Percentiles rank a stretch among this genome's conserved stretches.
Evolutionary conservation across 2,329 filamentous ascomycete genomes (phyloP).

Genomic region (Colletotrichum lupini): DNA sequence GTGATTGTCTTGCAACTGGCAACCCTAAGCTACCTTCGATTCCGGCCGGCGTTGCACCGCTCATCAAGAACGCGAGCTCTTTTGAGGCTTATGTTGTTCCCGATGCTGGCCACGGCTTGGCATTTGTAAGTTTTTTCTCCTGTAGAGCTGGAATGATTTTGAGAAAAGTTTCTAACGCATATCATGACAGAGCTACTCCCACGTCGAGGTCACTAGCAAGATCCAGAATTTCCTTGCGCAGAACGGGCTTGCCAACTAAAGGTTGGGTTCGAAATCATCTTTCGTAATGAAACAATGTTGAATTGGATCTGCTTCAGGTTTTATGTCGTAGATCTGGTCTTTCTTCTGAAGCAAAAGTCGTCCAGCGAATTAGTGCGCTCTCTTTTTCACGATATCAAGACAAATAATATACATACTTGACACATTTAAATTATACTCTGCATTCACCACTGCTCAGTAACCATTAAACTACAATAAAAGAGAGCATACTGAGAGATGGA

Average conservation of each 20-base stretch:
- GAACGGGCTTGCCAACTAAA: slow-evolving; percentile 29
- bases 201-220: slow-evolving; percentile 44
- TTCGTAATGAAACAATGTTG: background rate
- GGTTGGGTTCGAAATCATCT: background rate
- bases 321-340: too few species aligned
- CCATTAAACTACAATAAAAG: too few species aligned
- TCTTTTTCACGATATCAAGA: background rate
- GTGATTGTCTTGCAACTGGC: slow-evolving; percentile 64
- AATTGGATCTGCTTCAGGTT: background rate
- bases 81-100: slow-evolving; percentile 67
- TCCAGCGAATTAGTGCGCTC: background rate
- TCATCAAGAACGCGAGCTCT: slow-evolving; percentile 56
- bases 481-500: too few species aligned
- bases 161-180: background rate
- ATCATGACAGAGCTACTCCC: slow-evolving; percentile 43
- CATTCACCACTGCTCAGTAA: too few species aligned
- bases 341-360: background rate
- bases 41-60: slow-evolving; percentile 52
- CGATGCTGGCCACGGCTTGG: slow-evolving; percentile 62
- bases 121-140: slow-evolving; percentile 48
- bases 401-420: background rate
- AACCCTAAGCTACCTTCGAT: slow-evolving; percentile 51
- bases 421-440: too few species aligned
- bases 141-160: background rate
- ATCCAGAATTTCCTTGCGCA: slow-evolving; percentile 52